These are phyloP conservation scores for Monosporascus sp. DNA, from an alignment of 2,329 filamentous ascomycete species.

Conservation along the genomic window DNA sequence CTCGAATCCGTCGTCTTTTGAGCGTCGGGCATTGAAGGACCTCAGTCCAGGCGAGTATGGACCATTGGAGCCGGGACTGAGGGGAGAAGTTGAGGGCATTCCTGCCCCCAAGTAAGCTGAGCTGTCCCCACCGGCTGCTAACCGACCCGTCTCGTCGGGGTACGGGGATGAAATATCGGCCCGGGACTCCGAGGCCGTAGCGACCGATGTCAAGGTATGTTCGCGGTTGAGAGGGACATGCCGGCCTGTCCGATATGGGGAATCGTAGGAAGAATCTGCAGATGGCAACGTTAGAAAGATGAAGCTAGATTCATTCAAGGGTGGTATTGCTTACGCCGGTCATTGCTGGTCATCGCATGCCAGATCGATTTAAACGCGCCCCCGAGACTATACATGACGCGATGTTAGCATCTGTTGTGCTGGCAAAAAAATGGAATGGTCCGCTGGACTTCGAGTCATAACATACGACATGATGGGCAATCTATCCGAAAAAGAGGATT, in stretches of 20 bases:
- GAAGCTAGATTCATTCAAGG: constrained; percentile 3
- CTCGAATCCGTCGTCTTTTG: constrained; percentile 63
- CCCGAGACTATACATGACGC: constrained; percentile 47
- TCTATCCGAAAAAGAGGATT: neutral
- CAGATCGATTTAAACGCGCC: constrained; percentile 84
- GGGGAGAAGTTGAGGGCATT: constrained; percentile 32
- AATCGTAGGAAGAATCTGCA: constrained; percentile 90
- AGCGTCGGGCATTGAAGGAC: constrained; percentile 66
- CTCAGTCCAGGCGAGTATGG: constrained; percentile 90
- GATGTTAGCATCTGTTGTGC: constrained; percentile 11
- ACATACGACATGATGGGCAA: constrained; percentile 4
- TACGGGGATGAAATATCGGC: constrained; percentile 77
- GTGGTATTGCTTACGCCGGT: constrained; percentile 51
- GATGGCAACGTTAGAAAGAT: constrained; percentile 14
- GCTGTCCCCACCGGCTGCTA: constrained; percentile 45
- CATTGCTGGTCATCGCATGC: constrained; percentile 80
- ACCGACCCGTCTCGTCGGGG: constrained; percentile 62
- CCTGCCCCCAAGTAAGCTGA: constrained; percentile 58
- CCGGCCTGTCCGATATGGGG: constrained; percentile 83
- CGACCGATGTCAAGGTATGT: constrained; percentile 78
- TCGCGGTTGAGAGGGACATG: constrained; percentile 85
- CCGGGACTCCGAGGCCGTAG: constrained; percentile 84
- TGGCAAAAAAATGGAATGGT: neutral
- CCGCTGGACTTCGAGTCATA: neutral
- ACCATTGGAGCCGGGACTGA: constrained; percentile 52